phyloP scores from a whole-genome alignment of 2,329 filamentous ascomycete species.

The Myotisia sp. region DNA sequence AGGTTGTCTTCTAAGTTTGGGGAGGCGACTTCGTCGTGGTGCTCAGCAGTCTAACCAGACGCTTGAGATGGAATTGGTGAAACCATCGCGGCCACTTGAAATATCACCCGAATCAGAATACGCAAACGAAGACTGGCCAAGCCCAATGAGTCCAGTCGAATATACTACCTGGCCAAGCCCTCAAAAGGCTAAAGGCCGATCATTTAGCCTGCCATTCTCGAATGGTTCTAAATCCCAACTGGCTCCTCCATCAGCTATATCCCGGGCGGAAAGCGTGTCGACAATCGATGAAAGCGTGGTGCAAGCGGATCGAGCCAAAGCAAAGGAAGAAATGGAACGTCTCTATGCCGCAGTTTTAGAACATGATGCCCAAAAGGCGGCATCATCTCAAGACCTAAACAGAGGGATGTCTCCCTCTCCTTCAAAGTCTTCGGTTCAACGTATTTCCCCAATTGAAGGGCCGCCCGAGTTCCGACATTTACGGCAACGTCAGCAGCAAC shows the following conservation, averaged over 20 bases:
- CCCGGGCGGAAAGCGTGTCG: constrained; percentile 47
- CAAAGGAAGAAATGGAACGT: constrained; percentile 71
- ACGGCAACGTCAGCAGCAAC: constrained; percentile 9
- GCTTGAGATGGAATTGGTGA: constrained; percentile 45
- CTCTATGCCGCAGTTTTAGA: constrained; percentile 88
- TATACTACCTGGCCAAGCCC: constrained; percentile 23
- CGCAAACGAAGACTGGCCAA: constrained; percentile 10
- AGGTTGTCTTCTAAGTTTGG: constrained; percentile 47
- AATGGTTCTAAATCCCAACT: constrained; percentile 21
- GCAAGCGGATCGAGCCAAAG: constrained; percentile 56
- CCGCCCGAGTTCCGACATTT: constrained; percentile 20
- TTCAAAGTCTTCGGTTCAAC: constrained; percentile 19
- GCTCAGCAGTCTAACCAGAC: constrained; percentile 38
- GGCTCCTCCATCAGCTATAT: constrained; percentile 26
- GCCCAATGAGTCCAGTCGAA: constrained; percentile 11
- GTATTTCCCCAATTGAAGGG: constrained; percentile 15
- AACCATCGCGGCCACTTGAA: constrained; percentile 19
- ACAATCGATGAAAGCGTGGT: constrained; percentile 67
- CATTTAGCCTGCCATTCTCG: constrained; percentile 26
- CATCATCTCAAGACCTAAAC: constrained; percentile 9
- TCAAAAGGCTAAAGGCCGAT: constrained; percentile 20
- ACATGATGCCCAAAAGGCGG: constrained; percentile 49
- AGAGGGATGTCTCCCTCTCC: constrained; percentile 17
- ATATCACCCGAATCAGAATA: neutral
- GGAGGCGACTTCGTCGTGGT: constrained; percentile 40